Percentiles rank a stretch among this genome's conserved stretches.
Evolutionary conservation across 2,329 filamentous ascomycete species (phyloP).

Genomic region (Colletotrichum tamarilloi): DNA sequence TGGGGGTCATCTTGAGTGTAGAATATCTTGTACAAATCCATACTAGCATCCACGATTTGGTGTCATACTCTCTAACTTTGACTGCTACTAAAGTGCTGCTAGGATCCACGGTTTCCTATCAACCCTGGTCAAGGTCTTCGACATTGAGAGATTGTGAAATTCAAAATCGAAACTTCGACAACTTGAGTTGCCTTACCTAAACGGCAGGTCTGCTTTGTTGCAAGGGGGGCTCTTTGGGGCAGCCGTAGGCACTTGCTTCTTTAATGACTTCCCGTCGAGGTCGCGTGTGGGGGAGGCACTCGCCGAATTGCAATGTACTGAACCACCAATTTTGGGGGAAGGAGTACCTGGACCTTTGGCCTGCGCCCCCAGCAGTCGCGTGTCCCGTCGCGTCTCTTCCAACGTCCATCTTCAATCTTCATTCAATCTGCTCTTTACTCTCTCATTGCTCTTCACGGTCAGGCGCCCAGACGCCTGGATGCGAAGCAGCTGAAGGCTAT

Average conservation of each 20-base stretch:
- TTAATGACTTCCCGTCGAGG: background rate
- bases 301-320: background rate
- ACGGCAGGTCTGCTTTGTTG: no score
- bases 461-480: background rate
- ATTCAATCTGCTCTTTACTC: no score
- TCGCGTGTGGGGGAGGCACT: background rate
- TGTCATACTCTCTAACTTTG: background rate
- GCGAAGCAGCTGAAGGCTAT: background rate
- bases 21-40: constrained; percentile 35
- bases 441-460: background rate
- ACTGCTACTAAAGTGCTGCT: no score
- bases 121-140: no score
- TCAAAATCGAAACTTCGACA: no score
- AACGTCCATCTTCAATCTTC: background rate
- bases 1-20: constrained; percentile 27
- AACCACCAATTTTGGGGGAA: background rate
- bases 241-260: background rate
- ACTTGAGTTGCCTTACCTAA: no score
- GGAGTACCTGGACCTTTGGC: background rate
- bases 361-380: constrained; percentile 16
- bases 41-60: constrained; percentile 14
- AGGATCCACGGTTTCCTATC: no score
- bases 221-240: no score
- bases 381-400: constrained; percentile 4
- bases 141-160: no score